Percentiles rank a stretch among this genome's conserved stretches.
phyloP scores from a whole-genome alignment of 306 rosid species.

The Geum urbanum region DNA sequence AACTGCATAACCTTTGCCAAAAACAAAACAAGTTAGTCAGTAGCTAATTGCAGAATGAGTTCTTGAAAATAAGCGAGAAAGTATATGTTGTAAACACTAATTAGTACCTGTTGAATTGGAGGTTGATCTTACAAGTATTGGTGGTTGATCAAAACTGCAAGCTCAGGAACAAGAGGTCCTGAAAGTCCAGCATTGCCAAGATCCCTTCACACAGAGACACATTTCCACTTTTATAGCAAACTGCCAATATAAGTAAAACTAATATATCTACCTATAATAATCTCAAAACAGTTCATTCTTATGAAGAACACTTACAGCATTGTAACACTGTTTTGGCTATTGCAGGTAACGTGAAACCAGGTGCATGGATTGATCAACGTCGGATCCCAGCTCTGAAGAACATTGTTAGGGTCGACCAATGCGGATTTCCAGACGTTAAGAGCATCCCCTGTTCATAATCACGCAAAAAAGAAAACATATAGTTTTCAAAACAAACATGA shows the following conservation, averaged over 20 bases:
- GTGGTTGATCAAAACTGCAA: constrained; percentile 24
- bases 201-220: constrained; percentile 23
- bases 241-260: neutral
- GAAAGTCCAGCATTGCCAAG: constrained; percentile 24
- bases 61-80: too few species aligned
- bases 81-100: too few species aligned
- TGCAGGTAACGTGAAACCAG: constrained; percentile 30
- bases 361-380: constrained; percentile 28
- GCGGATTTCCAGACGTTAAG: constrained; percentile 17
- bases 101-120: too few species aligned
- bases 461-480: neutral
- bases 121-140: constrained; percentile 28
- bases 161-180: constrained; percentile 26
- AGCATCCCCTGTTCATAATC: constrained; percentile 12
- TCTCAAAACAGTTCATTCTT: neutral
- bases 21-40: neutral
- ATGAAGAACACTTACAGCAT: constrained; percentile 21
- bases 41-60: neutral
- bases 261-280: neutral
- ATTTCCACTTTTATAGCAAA: neutral
- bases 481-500: neutral
- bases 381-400: constrained; percentile 35
- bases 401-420: constrained; percentile 22
- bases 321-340: neutral
- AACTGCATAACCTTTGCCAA: constrained; percentile 10